Base-by-base conservation (phyloP, 2,329 filamentous ascomycete species). In the Aspergillus sp. region DNA sequence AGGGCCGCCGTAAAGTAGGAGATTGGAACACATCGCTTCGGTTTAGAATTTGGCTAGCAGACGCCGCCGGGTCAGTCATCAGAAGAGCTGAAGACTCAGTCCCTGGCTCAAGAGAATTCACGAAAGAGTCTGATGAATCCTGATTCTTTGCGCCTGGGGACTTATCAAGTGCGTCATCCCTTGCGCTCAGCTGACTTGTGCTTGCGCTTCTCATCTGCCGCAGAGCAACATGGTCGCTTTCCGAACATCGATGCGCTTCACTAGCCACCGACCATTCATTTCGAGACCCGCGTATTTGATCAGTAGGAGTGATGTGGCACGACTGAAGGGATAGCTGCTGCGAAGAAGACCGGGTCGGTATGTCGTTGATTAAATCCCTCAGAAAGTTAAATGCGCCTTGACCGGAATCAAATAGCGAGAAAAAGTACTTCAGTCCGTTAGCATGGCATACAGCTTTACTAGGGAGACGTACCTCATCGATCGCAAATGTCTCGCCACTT, bases 401-500 rank as follows among this genome's bases (percentile, higher is more conserved):
- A 5, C 86, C 86, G 41, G 80, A 80, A 45, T 76, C 82, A 56
- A 95, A 94, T 61, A 96, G 96, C 0, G 88, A 91, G 58, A 98
- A 96, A 57, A 93, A 96, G 56, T 96, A 95, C 78, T 88, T 38
- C 8, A 27, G 6, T n/a, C n/a, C 8, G 24, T 52, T 30, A 55
- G 49, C 28, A 15, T 8, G 8, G 13, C 11, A 29, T 15, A n/a
- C 15, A 16, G 5, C 5, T 33, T 24, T 25, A 19, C 17, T 14
- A 24, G 11, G 27, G 17, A 22, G 11, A 37, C 37, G 53, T 64
- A 85, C 83, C 70, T 98, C 91, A 49, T 98, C 91, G 42, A 96
- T 84, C 2, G 88, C 88, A 60, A 83, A 96, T 0, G 86, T 93
- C 58, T 95, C 89, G 43, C 91, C 85, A 43, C 86, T 93, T 52